phyloP scores from a whole-genome alignment of 202 grass and related monocot genomes.

The Hordeum pubiflorum region DNA sequence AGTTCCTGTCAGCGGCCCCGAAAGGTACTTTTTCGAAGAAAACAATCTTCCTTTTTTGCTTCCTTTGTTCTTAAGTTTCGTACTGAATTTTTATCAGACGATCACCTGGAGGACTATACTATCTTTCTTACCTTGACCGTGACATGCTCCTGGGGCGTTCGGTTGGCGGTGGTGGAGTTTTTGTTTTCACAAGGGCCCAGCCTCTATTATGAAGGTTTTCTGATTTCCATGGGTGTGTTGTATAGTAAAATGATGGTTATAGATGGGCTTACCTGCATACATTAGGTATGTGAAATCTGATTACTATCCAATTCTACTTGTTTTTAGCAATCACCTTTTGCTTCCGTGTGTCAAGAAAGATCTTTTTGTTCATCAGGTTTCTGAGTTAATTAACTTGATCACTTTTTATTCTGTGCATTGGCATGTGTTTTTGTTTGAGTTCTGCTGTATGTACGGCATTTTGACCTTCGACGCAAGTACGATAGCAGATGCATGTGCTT shows the following conservation, averaged over 20 bases:
- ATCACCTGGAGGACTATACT: constrained; percentile 89
- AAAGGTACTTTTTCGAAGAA: constrained; percentile 49
- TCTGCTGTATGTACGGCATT: too few relatives aligned
- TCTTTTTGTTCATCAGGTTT: background rate
- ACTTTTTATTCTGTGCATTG: background rate
- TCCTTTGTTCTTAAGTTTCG: constrained; percentile 6
- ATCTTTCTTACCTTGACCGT: constrained; percentile 80
- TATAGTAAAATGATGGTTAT: background rate
- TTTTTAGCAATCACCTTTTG: background rate
- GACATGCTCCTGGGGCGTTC: constrained; percentile 90
- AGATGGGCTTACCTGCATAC: constrained; percentile 14
- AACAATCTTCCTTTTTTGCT: background rate
- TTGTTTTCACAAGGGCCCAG: constrained; percentile 86
- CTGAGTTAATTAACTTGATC: background rate
- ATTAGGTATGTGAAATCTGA: constrained; percentile 14
- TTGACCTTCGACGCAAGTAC: too few relatives aligned
- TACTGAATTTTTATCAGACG: constrained; percentile 44
- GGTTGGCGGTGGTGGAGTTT: constrained; percentile 73
- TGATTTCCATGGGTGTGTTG: background rate
- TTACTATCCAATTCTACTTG: background rate
- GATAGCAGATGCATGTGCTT: too few relatives aligned
- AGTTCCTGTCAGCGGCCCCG: constrained; percentile 61
- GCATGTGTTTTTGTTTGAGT: background rate
- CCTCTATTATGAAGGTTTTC: constrained; percentile 43
- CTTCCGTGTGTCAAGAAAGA: background rate